These are phyloP conservation scores for Hypoxylon fragiforme DNA, from an alignment of 495 filamentous ascomycete species.

Conservation along the genomic window DNA sequence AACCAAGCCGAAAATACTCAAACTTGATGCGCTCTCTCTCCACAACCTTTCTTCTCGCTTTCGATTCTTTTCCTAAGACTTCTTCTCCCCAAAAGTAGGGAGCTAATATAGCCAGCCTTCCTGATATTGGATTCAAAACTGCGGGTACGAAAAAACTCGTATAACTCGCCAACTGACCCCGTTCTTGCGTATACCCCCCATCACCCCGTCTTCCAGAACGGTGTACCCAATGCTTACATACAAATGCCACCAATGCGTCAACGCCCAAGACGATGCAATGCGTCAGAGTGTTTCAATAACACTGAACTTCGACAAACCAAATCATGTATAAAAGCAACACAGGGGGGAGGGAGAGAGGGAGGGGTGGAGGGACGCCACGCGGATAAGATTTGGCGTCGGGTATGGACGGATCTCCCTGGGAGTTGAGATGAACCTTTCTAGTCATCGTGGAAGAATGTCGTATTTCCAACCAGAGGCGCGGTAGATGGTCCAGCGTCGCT, in stretches of 20 bases:
- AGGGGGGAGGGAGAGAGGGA: conserved; percentile 46
- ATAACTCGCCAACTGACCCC: too few relatives aligned
- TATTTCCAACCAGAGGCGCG: conserved; percentile 42
- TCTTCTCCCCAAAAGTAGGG: not conserved
- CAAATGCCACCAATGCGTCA: conserved; percentile 29
- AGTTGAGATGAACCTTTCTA: conserved; percentile 10
- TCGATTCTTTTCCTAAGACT: not conserved
- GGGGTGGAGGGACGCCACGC: too few relatives aligned
- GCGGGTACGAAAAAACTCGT: too few relatives aligned
- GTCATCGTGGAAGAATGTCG: conserved; percentile 54
- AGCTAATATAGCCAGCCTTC: conserved; percentile 1
- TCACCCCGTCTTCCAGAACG: conserved; percentile 5
- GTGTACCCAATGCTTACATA: conserved; percentile 26
- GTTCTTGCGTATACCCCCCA: not conserved
- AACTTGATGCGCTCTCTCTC: not conserved
- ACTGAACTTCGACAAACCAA: conserved; percentile 11
- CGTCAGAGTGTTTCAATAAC: conserved; percentile 12
- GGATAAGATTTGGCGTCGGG: not conserved
- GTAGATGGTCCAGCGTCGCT: conserved; percentile 51
- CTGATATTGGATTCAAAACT: too few relatives aligned
- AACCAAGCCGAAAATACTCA: not conserved
- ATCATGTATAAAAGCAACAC: conserved; percentile 14
- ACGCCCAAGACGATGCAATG: conserved; percentile 34
- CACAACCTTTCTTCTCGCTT: not conserved
- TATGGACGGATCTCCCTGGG: not conserved